phyloP scores from a whole-genome alignment of 257 asterid genomes.

The Fraxinus excelsior region DNA sequence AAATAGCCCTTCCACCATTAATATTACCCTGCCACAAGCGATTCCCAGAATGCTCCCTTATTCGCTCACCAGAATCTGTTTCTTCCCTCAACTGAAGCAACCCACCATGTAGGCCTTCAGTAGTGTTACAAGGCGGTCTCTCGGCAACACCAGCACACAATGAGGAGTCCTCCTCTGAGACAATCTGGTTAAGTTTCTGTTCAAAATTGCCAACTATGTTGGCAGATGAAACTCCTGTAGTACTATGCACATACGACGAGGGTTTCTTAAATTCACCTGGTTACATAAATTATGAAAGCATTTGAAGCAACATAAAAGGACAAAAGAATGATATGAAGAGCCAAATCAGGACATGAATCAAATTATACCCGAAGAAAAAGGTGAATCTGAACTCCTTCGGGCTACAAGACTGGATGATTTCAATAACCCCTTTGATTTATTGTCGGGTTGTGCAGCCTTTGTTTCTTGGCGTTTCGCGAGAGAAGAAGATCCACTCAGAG shows the following conservation, averaged over 20 bases:
- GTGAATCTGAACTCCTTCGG: conserved; percentile 48
- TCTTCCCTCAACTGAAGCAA: conserved; percentile 48
- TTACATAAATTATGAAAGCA: conserved; percentile 25
- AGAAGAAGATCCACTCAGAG: conserved; percentile 46
- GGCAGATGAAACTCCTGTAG: conserved; percentile 41
- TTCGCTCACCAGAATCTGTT: conserved; percentile 47
- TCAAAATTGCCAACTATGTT: conserved; percentile 40
- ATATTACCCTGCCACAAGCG: conserved; percentile 43
- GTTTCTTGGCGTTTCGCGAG: conserved; percentile 44
- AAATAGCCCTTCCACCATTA: conserved; percentile 21
- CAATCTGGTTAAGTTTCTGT: conserved; percentile 44
- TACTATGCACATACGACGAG: conserved; percentile 31
- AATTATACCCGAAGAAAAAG: conserved; percentile 50
- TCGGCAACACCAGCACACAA: conserved; percentile 41
- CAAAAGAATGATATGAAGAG: conserved; percentile 4
- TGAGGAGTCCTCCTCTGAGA: conserved; percentile 45
- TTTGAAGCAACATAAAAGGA: conserved; percentile 21
- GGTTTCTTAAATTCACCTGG: conserved; percentile 75
- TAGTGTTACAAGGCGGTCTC: conserved; percentile 36
- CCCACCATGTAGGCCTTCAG: conserved; percentile 53
- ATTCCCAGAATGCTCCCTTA: conserved; percentile 56
- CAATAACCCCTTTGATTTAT: conserved; percentile 46
- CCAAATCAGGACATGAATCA: conserved; percentile 24
- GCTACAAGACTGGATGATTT: conserved; percentile 62
- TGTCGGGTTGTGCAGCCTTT: conserved; percentile 51